Conservation (phyloP, 805 yeast species). For the Suhomyces prunicola region DNA sequence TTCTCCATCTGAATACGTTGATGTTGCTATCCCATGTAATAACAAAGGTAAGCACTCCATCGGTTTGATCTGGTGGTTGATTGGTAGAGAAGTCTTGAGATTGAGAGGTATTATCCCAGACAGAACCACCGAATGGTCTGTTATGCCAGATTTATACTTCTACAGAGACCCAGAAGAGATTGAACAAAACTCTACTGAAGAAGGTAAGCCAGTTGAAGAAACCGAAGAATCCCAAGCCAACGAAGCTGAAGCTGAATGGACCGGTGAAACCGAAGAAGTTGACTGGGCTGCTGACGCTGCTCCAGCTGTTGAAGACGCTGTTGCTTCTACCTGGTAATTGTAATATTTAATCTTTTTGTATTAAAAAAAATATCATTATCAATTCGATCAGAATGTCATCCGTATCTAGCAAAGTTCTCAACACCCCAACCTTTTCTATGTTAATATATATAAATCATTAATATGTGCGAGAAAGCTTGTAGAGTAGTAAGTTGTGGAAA, state of each 20-base stretch:
- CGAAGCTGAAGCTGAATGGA: constrained; percentile 56
- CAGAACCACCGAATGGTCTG: constrained; percentile 97
- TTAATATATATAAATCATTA: constrained; percentile 2
- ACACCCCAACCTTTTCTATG: constrained; percentile 4
- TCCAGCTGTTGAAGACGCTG: constrained; percentile 74
- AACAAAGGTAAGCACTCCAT: constrained; percentile 99
- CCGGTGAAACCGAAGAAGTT: constrained; percentile 56
- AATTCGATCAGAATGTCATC: constrained; percentile 4
- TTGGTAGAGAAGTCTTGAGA: constrained; percentile 99
- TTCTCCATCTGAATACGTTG: constrained; percentile 98
- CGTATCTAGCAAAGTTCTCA: not conserved
- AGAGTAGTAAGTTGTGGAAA: not conserved
- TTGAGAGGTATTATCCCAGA: constrained; percentile 95
- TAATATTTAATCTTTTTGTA: constrained; percentile 5
- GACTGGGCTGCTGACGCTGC: constrained; percentile 64
- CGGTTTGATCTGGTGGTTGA: constrained; percentile 99
- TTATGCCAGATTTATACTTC: constrained; percentile 99
- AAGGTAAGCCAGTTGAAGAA: constrained; percentile 51
- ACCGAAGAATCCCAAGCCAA: constrained; percentile 59
- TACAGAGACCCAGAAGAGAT: constrained; percentile 99
- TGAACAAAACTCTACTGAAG: constrained; percentile 70
- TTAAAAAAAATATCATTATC: constrained; percentile 4
- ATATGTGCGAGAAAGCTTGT: not conserved
- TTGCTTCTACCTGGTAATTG: constrained; percentile 48
- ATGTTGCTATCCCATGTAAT: constrained; percentile 99